A percentile compares a stretch with the other conserved stretches of the same genome.
phyloP scores from a whole-genome alignment of 2,329 filamentous ascomycete species.

The Colletotrichum echinochloae region DNA sequence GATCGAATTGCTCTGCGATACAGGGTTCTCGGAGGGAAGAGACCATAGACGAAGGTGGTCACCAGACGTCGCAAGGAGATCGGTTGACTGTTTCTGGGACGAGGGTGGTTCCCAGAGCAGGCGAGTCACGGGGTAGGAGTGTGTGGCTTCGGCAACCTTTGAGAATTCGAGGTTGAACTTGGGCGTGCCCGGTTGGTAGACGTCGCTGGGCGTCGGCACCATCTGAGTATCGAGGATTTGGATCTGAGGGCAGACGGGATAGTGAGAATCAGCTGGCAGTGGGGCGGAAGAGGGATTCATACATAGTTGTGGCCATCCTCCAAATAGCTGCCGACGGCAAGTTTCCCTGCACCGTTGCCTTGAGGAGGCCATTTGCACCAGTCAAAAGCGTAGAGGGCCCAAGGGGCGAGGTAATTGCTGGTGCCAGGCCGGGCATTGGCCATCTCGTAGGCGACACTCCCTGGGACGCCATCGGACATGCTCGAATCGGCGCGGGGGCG shows the following conservation, averaged over 20 bases:
- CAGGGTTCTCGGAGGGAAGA: slow-evolving; percentile 76
- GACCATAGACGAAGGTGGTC: slow-evolving; percentile 97
- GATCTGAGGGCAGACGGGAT: slow-evolving; percentile 68
- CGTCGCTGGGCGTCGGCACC: slow-evolving; percentile 74
- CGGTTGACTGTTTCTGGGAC: slow-evolving; percentile 93
- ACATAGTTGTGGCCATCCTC: slow-evolving; percentile 99
- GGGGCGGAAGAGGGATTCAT: slow-evolving; percentile 48
- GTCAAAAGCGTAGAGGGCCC: slow-evolving; percentile 96
- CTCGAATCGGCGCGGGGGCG: slow-evolving; percentile 86
- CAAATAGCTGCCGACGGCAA: slow-evolving; percentile 94
- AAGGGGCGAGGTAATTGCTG: slow-evolving; percentile 93
- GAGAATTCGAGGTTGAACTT: slow-evolving; percentile 88
- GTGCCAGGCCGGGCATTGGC: slow-evolving; percentile 76
- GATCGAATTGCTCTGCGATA: slow-evolving; percentile 73
- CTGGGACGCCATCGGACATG: slow-evolving; percentile 77
- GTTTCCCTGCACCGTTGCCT: slow-evolving; percentile 84
- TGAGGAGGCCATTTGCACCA: slow-evolving; percentile 99
- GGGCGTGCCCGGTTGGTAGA: slow-evolving; percentile 75
- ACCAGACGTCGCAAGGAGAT: slow-evolving; percentile 93
- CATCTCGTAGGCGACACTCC: slow-evolving; percentile 73
- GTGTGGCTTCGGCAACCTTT: slow-evolving; percentile 94
- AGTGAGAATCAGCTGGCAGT: slow-evolving; percentile 13
- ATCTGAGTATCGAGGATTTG: slow-evolving; percentile 96
- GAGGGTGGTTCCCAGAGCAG: slow-evolving; percentile 97
- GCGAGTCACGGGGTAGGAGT: slow-evolving; percentile 96